phyloP scores from a whole-genome alignment of 148 eudicot species.

The Fagopyrum tataricum region DNA sequence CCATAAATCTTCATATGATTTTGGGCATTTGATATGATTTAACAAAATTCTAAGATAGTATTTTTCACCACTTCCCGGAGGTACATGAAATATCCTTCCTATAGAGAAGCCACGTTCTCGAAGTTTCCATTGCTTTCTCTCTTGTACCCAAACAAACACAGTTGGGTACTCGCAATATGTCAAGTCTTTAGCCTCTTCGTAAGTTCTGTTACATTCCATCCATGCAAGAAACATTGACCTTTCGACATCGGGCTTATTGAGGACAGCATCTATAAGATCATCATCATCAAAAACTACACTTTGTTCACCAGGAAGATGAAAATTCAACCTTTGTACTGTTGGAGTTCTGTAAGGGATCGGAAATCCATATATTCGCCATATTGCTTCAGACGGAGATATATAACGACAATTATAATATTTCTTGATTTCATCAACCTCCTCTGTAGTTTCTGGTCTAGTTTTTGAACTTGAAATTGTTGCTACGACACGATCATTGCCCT shows the following conservation, averaged over 20 bases:
- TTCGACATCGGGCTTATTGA: not conserved
- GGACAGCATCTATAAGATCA: not conserved
- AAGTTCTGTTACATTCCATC: no score
- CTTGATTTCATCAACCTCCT: not conserved
- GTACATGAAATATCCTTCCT: no score
- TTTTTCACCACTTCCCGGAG: no score
- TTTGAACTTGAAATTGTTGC: not conserved
- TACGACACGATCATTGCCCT: slow-evolving; percentile 12
- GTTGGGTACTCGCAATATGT: no score
- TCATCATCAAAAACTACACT: not conserved
- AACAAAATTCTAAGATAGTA: no score
- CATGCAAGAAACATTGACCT: not conserved
- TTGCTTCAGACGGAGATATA: slow-evolving; percentile 1
- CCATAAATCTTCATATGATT: no score
- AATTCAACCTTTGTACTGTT: not conserved
- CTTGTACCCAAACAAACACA: no score
- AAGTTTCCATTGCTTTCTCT: no score
- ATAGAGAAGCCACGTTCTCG: no score
- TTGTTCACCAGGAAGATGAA: slow-evolving; percentile 6
- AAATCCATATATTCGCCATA: not conserved
- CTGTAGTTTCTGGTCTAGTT: no score
- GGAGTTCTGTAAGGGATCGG: not conserved
- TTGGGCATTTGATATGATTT: no score
- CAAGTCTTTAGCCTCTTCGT: no score
- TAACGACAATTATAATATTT: not conserved